These are phyloP conservation scores for Penicillium crystallinum DNA, from an alignment of 495 filamentous ascomycete species.

Conservation along the genomic window DNA sequence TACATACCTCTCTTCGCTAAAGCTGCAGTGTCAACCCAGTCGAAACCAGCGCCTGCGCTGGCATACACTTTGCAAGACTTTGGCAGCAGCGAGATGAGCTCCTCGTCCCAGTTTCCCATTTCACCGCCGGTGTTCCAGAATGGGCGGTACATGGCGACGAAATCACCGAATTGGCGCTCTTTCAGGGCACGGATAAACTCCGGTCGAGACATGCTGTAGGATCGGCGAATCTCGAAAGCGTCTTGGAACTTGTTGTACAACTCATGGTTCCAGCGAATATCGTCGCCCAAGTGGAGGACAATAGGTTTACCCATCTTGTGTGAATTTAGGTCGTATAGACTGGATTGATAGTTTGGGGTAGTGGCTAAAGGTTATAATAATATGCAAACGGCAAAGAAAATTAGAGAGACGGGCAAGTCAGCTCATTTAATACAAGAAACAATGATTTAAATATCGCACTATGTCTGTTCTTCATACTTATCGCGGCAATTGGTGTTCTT, in stretches of 20 bases:
- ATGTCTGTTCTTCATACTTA: background rate
- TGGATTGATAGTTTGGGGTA: background rate
- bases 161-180: constrained; percentile 63
- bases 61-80: constrained; percentile 62
- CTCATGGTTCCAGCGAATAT: constrained; percentile 60
- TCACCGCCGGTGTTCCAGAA: constrained; percentile 77
- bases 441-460: no score
- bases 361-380: no score
- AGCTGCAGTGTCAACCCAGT: constrained; percentile 69
- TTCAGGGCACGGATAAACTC: constrained; percentile 60
- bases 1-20: constrained; percentile 60
- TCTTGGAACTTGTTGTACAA: constrained; percentile 51
- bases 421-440: no score
- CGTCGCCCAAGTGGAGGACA: constrained; percentile 65
- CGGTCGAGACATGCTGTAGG: constrained; percentile 45
- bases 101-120: constrained; percentile 72
- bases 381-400: no score
- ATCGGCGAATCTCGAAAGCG: constrained; percentile 48
- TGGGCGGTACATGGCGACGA: constrained; percentile 67
- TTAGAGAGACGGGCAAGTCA: no score
- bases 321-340: background rate
- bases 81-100: constrained; percentile 63
- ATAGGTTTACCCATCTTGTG: constrained; percentile 27
- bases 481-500: background rate
- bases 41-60: constrained; percentile 68